Base-by-base conservation (phyloP, 257 asterid species). In the Fraxinus excelsior region DNA sequence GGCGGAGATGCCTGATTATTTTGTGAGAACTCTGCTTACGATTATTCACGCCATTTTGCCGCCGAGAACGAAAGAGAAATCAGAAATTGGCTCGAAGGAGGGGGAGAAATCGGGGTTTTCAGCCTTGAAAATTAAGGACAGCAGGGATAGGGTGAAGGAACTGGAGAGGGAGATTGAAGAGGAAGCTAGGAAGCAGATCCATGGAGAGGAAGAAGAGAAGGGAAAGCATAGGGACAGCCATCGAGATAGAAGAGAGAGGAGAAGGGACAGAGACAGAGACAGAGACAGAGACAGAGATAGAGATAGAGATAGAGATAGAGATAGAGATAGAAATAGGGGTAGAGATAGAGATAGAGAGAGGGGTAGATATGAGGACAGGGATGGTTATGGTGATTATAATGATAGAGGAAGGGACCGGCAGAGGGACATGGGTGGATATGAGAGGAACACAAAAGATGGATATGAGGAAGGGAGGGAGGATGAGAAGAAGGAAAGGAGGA, bases 1-100 rank as follows among this genome's bases (percentile, higher is more conserved):
- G 21, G 97, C 97, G 0, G 97, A 92, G 70, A 83, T 91, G 87
- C 98, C 97, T 6, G 98, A 94, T 90, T 94, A 94, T 70, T 92
- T 94, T 53, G 97, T 94, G 1, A 85, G 89, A 29, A 92, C 97
- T 11, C 84, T 94, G 23, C 91, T 94, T 4, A 92, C 96, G 3
- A 92, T 94, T 11, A 94, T 92, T 60, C 98, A 91, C 67, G 97
- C 94, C 5, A 92, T 94, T 80, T 72, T 92, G 80, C 97, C 97
- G 21, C 97, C 96, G 3, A 81, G 73, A 28, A 62, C 12, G 5
- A 86, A 86, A 80, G 72, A 86, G 10, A 85, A 85, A 67, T 82
- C 85, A 19, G 91, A 84, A 3, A 81, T 82, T 72, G 83, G 73
- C 5, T 58, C 77, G 0, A 86, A 65, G 75, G 92, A 82, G 71